Percentiles rank a stretch among this genome's conserved stretches.
Conservation (phyloP, 805 yeast genomes). For the Ogataea thermomethanolica region DNA sequence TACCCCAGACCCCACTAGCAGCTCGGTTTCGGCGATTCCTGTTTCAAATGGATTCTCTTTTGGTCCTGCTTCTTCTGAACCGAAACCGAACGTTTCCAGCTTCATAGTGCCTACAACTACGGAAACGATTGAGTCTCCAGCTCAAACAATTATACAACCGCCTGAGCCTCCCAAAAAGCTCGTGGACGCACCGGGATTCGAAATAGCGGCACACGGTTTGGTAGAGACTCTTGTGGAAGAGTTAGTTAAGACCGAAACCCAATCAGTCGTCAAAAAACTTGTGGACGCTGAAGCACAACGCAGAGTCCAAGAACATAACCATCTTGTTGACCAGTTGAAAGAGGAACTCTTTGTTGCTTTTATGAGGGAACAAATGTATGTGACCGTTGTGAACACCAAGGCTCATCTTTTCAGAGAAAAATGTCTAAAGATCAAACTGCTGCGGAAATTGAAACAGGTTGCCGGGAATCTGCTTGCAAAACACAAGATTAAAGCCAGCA, state of each 20-base stretch:
- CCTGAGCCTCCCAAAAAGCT: conserved; percentile 4
- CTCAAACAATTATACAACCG: not conserved
- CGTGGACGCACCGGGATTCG: conserved; percentile 24
- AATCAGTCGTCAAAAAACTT: conserved; percentile 5
- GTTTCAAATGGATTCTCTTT: no score
- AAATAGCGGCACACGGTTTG: conserved; percentile 29
- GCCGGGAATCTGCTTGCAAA: conserved; percentile 27
- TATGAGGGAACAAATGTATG: conserved; percentile 51
- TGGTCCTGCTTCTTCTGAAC: no score
- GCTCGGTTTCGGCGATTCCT: no score
- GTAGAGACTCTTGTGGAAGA: conserved; percentile 24
- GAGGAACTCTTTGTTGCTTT: conserved; percentile 57
- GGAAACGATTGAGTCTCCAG: not conserved
- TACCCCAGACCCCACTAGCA: no score
- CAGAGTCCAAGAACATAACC: conserved; percentile 20
- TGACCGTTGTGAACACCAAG: conserved; percentile 37
- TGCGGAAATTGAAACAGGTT: conserved; percentile 32
- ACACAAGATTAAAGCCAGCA: conserved; percentile 35
- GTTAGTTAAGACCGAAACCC: conserved; percentile 29
- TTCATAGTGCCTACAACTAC: not conserved
- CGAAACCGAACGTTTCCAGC: no score
- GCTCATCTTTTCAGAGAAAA: conserved; percentile 42
- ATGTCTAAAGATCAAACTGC: conserved; percentile 29
- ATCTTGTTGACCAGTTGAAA: conserved; percentile 39
- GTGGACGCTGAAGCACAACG: conserved; percentile 1